phyloP scores from a whole-genome alignment of 73 alveolate species.

The Paramecium pentaurelia region DNA sequence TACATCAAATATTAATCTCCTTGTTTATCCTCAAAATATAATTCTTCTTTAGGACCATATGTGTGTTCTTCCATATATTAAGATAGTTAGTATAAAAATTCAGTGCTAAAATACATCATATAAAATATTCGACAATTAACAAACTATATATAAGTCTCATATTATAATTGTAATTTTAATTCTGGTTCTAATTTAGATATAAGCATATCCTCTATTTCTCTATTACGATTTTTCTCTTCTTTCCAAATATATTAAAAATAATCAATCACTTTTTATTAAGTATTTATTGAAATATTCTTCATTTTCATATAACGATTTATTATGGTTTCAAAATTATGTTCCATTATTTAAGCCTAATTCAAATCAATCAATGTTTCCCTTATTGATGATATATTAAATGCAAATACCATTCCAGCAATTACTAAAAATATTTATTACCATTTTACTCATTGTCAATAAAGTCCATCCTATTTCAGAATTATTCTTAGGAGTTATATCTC shows the following conservation, averaged over 20 bases:
- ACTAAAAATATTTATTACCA: neutral
- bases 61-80: neutral
- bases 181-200: slow-evolving; percentile 17
- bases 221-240: slow-evolving; percentile 16
- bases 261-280: neutral
- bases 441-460: neutral
- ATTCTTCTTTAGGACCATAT: slow-evolving; percentile 14
- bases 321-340: neutral
- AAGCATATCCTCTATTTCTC: neutral
- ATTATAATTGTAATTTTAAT: neutral
- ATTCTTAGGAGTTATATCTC: slow-evolving; percentile 29
- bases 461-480: neutral
- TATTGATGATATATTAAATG: slow-evolving; percentile 46
- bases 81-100: neutral
- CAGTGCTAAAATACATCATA: neutral
- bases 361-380: neutral
- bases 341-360: neutral
- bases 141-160: neutral
- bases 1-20: neutral
- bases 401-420: slow-evolving; percentile 46
- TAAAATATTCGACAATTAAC: neutral
- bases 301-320: slow-evolving; percentile 9
- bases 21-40: neutral
- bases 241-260: slow-evolving; percentile 1
- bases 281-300: neutral